Evolutionary conservation across 768 basidiomycete species (phyloP).

Genomic region (Mrakia frigida): DNA sequence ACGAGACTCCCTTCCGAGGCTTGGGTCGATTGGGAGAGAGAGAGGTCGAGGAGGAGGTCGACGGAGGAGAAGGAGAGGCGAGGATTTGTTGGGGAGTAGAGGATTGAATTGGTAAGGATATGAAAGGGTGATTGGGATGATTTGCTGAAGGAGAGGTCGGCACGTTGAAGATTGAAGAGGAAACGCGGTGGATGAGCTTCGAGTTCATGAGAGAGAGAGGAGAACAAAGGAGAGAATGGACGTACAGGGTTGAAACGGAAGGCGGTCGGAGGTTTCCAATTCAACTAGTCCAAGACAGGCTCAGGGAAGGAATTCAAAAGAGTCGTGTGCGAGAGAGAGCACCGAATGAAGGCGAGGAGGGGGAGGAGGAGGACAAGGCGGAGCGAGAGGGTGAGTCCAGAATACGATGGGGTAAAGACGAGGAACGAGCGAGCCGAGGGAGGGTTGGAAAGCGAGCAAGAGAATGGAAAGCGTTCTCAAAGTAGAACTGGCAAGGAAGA

Average conservation of each 20-base stretch:
- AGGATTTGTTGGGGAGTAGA: background rate
- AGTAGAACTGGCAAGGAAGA: too few relatives aligned
- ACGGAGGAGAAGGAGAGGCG: background rate
- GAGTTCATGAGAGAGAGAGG: background rate
- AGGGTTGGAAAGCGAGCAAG: too few relatives aligned
- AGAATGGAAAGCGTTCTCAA: too few relatives aligned
- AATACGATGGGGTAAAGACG: background rate
- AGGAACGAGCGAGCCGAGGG: background rate
- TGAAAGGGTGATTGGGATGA: background rate
- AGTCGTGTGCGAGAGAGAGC: too few relatives aligned
- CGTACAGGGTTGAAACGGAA: background rate
- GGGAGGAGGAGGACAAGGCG: too few relatives aligned
- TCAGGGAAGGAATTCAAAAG: too few relatives aligned
- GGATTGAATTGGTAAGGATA: background rate
- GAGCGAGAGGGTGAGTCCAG: background rate
- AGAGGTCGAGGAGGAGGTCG: background rate
- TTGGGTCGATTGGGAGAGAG: background rate
- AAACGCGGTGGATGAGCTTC: background rate
- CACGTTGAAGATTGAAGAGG: background rate
- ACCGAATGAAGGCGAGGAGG: too few relatives aligned
- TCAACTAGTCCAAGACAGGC: too few relatives aligned
- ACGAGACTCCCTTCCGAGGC: background rate
- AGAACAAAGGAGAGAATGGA: background rate
- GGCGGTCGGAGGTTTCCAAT: conserved; percentile 3
- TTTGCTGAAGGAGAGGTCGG: background rate